These are phyloP conservation scores for Melampsora medusae DNA, from an alignment of 1,284 basidiomycete genomes.

Conservation along the genomic window DNA sequence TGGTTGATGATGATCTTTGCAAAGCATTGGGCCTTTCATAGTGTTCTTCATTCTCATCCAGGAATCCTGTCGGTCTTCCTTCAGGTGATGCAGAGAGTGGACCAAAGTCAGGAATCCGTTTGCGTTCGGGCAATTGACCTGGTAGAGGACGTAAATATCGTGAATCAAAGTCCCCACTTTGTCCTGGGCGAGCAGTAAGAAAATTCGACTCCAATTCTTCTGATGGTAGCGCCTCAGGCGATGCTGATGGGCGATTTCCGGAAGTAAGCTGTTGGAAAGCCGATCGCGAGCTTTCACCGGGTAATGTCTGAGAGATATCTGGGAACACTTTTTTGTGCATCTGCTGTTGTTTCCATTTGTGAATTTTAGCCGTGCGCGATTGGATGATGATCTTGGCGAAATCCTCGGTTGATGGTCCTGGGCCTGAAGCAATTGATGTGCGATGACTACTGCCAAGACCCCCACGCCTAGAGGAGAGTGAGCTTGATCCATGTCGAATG, in stretches of 20 bases:
- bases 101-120: conserved; percentile 15
- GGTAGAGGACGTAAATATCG: background rate
- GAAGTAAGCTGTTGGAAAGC: background rate
- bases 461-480: conserved; percentile 25
- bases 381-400: conserved; percentile 62
- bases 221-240: background rate
- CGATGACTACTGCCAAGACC: conserved; percentile 24
- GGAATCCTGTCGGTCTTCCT: background rate
- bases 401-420: conserved; percentile 57
- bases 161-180: background rate
- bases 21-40: background rate
- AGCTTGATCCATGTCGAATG: conserved; percentile 22
- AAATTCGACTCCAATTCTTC: background rate
- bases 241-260: background rate
- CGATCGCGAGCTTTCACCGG: background rate
- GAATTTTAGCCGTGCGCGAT: conserved; percentile 60
- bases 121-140: background rate
- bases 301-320: background rate
- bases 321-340: conserved; percentile 1
- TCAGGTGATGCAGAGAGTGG: background rate
- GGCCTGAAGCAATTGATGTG: conserved; percentile 39
- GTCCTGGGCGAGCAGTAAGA: background rate
- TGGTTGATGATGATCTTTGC: background rate
- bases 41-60: background rate
- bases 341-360: conserved; percentile 57